Evolutionary conservation across 2,329 filamentous ascomycete genomes (phyloP).

Genomic region (Metarhizium rileyi): DNA sequence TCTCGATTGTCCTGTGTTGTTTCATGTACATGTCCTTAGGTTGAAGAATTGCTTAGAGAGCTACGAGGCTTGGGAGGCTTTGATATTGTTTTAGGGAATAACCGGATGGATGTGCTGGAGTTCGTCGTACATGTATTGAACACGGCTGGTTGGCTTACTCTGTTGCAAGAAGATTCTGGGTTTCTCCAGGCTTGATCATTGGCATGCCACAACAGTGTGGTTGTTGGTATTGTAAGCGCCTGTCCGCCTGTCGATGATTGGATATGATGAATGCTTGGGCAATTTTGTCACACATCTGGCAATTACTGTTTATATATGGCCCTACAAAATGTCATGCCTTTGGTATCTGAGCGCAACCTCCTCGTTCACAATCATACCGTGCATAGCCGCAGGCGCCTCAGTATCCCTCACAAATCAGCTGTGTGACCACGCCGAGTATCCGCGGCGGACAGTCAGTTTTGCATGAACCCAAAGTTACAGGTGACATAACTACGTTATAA

Average conservation of each 20-base stretch:
- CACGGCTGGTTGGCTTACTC: not conserved
- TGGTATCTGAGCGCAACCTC: not conserved
- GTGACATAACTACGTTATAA: no score
- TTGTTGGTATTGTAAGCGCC: not conserved
- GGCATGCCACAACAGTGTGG: not conserved
- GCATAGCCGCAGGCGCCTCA: no score
- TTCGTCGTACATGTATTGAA: not conserved
- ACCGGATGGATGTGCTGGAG: not conserved
- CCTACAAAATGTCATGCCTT: not conserved
- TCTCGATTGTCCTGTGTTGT: not conserved
- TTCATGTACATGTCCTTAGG: not conserved
- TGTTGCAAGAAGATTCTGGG: not conserved
- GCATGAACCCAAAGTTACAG: no score
- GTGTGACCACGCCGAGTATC: no score
- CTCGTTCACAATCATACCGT: no score
- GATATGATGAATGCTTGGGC: not conserved
- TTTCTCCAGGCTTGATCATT: not conserved
- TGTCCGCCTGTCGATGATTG: not conserved
- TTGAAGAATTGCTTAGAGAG: not conserved
- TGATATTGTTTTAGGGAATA: not conserved
- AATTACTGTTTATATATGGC: not conserved
- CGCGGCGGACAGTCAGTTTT: no score
- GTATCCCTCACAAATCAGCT: no score
- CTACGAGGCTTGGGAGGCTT: not conserved
- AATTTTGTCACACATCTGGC: not conserved